Evolutionary conservation across 306 rosid genomes (phyloP).

Genomic region (Fragaria nilgerrensis): DNA sequence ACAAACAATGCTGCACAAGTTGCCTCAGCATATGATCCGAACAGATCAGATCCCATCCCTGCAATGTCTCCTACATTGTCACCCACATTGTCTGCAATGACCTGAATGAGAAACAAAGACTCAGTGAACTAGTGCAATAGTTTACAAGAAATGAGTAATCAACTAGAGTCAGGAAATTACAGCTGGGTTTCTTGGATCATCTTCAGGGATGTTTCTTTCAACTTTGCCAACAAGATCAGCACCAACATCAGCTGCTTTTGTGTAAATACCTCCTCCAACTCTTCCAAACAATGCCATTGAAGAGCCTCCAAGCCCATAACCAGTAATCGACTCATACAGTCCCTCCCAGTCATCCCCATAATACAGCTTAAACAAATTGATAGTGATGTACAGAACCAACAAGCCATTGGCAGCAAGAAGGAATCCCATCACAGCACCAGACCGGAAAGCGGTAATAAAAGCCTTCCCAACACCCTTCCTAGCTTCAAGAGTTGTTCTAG

Average conservation of each 20-base stretch:
- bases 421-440: constrained; percentile 71
- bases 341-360: constrained; percentile 84
- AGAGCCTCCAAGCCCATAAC: constrained; percentile 73
- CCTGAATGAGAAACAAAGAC: constrained; percentile 40
- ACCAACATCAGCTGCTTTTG: constrained; percentile 85
- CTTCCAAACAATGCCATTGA: constrained; percentile 82
- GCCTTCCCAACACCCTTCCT: constrained; percentile 63
- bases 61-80: constrained; percentile 79
- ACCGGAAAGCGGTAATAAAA: constrained; percentile 51
- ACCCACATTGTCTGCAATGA: constrained; percentile 76
- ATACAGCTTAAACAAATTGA: constrained; percentile 59
- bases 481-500: constrained; percentile 65
- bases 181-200: constrained; percentile 72
- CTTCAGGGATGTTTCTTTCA: constrained; percentile 69
- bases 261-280: constrained; percentile 75
- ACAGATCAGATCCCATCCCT: constrained; percentile 75
- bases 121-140: neutral
- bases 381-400: constrained; percentile 48
- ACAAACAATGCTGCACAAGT: constrained; percentile 74
- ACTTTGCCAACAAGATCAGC: constrained; percentile 73
- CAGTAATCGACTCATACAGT: constrained; percentile 65
- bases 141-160: neutral
- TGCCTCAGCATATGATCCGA: constrained; percentile 72
- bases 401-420: constrained; percentile 74
- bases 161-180: constrained; percentile 31